Conservation (phyloP, 1,139 yeast genomes). For the Meyerozyma athensensis region DNA sequence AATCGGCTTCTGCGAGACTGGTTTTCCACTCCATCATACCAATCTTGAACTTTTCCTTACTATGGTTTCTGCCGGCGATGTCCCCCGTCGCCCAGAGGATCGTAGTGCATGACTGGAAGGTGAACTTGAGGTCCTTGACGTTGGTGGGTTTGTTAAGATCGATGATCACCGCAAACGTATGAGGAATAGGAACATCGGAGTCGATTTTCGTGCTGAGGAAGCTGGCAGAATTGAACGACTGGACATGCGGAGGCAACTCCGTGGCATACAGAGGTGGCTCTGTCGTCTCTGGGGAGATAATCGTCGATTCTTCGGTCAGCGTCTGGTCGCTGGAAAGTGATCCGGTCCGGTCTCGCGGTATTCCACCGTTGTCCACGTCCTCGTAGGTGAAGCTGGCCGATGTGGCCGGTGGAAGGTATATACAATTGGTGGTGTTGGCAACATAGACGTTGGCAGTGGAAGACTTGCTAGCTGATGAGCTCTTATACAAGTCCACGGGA, state of each 20-base stretch:
- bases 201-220: constrained; percentile 39
- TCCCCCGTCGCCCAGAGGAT: constrained; percentile 56
- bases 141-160: constrained; percentile 29
- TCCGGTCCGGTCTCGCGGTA: constrained; percentile 10
- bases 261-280: constrained; percentile 2
- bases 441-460: constrained; percentile 31
- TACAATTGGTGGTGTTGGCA: constrained; percentile 39
- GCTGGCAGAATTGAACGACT: constrained; percentile 30
- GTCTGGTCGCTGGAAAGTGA: not conserved
- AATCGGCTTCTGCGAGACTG: constrained; percentile 40
- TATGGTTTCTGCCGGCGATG: constrained; percentile 37
- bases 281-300: not conserved
- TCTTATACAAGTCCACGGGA: constrained; percentile 26
- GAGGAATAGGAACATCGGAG: constrained; percentile 40
- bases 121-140: constrained; percentile 26
- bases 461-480: constrained; percentile 20
- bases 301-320: constrained; percentile 2
- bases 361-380: constrained; percentile 41
- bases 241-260: not conserved
- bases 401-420: constrained; percentile 39
- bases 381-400: constrained; percentile 43
- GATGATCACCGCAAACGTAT: constrained; percentile 41
- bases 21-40: constrained; percentile 49
- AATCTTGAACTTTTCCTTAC: constrained; percentile 45
- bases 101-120: constrained; percentile 29